phyloP scores from a whole-genome alignment of 345 rosid genomes.

The Reutealis trisperma region DNA sequence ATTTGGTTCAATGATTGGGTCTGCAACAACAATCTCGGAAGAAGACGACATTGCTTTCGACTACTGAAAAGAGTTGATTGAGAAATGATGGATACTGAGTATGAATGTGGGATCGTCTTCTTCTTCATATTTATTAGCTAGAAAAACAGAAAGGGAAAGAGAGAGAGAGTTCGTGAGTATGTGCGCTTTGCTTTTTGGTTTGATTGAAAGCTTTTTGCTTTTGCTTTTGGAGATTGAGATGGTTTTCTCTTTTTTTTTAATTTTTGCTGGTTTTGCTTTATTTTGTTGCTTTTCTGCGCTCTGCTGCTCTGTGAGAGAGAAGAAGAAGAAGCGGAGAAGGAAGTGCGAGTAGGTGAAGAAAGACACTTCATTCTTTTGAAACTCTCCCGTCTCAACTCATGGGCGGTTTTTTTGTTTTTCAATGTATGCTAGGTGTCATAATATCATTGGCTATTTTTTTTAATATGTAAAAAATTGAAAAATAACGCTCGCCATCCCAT shows the following conservation, averaged over 20 bases:
- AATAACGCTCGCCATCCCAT: too few species aligned
- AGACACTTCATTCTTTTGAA: too few species aligned
- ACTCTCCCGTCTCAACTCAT: too few species aligned
- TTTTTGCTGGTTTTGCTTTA: neutral
- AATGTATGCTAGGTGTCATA: too few species aligned
- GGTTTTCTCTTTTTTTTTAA: neutral
- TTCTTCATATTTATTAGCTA: slow-evolving; percentile 10
- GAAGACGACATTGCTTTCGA: slow-evolving; percentile 44
- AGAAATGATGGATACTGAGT: slow-evolving; percentile 1
- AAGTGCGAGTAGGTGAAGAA: too few species aligned
- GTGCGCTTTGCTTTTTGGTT: neutral
- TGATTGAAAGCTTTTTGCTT: slow-evolving; percentile 14
- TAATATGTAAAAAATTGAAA: too few species aligned
- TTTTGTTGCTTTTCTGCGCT: too few species aligned
- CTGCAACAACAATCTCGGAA: slow-evolving; percentile 66
- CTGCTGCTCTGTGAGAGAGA: too few species aligned
- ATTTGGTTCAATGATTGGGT: slow-evolving; percentile 38
- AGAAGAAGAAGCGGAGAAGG: too few species aligned
- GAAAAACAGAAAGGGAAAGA: too few species aligned
- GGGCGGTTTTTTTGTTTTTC: too few species aligned
- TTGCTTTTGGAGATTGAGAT: slow-evolving; percentile 16
- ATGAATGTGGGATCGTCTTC: slow-evolving; percentile 24
- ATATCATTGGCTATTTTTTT: too few species aligned
- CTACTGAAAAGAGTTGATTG: slow-evolving; percentile 3
- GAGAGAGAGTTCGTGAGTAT: neutral